Base-by-base conservation (phyloP, 805 yeast genomes). In the Saccharomycopsis malanga region DNA sequence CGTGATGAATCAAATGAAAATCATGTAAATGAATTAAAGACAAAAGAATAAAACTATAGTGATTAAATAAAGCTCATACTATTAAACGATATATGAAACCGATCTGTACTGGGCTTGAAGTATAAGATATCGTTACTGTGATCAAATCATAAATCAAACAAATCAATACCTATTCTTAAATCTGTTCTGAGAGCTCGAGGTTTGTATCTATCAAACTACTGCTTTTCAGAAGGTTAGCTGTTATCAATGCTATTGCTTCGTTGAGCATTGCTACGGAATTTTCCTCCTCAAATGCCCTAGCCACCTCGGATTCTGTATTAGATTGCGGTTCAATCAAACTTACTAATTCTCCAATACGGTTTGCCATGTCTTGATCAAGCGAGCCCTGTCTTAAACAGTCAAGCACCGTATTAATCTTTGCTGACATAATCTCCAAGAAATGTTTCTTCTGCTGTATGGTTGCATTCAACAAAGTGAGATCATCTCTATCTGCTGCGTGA, bases 321-420 rank as follows among this genome's bases (percentile, higher is more conserved):
- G n/a, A n/a, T n/a, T n/a, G n/a, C n/a, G n/a, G 12, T 6, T 14
- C 18, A 12, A 42, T 6, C 30, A 42, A 14, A 14, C 22, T 35
- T n/a, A 36, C 42, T 5, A 43, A 4, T 7, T 12, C 9, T 1
- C 42, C 47, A 44, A 44, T 44, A 12, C 20, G 14, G 15, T 37
- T 37, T 7, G 37, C 12, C 10, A 25, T n/a, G 9, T n/a, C 27
- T 25, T 37, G 41, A 23, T 43, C 35, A 10, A 15, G 23, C 5
- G 36, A n/a, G 15, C 17, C 35, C 6, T 25, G 15, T 23, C 35
- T 24, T 14, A 44, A 20, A 38, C 18, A 44, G 6, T 38, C n/a
- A 17, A 44, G 25, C n/a, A 45, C 12, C 4, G n/a, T 24, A n/a
- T 32, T 35, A 15, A 45, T n/a, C 23, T 39, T 45, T n/a, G n/a